Evolutionary conservation across 495 filamentous ascomycete species (phyloP), one percentile per base, ranked within the genome.

Genomic region (Daldinia loculata): DNA sequence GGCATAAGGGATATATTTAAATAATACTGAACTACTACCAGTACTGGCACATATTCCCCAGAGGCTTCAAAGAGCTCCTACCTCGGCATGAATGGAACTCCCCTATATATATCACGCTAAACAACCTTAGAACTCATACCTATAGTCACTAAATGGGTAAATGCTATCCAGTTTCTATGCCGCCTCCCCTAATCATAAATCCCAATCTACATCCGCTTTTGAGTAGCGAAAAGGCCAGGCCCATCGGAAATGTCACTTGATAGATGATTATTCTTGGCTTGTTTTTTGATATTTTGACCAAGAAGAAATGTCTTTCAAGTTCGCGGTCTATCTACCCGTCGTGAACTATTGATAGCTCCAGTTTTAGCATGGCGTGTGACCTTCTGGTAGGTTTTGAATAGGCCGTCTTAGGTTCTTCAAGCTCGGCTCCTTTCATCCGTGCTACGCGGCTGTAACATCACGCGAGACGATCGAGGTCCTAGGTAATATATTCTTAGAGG

Each of bases 391-490:
- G n/a, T 3, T 41, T 7, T 17, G 39, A 41, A 41, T 41, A 41
- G 39, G 39, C 6, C n/a, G 39, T 41, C 39, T 41, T 17, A 6
- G 14, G 26, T 2, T 14, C 26, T 27, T n/a, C 5, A 55, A 15
- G 26, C 51, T 19, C 7, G n/a, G 24, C 9, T 12, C 30, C 17
- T 15, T 56, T 56, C 30, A 43, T 34, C 36, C 61, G 56, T 51
- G 56, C 55, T 65, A 60, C 61, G 67, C 61, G 67, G 67, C 61
- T 65, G 56, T 32, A 56, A 70, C 67, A 60, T 61, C 22, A 60
- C 45, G 36, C 61, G 43, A 61, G 45, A 38, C 48, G 50, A 56
- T 61, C 30, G 39, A 41, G 2, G n/a, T 61, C 12, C 19, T 27
- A 17, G 19, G 6, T 22, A 43, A 38, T 36, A 56, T 12, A 26